A percentile compares a stretch with the other conserved stretches of the same genome.
Conservation (phyloP, 768 basidiomycete species). For the Vararia minispora region DNA sequence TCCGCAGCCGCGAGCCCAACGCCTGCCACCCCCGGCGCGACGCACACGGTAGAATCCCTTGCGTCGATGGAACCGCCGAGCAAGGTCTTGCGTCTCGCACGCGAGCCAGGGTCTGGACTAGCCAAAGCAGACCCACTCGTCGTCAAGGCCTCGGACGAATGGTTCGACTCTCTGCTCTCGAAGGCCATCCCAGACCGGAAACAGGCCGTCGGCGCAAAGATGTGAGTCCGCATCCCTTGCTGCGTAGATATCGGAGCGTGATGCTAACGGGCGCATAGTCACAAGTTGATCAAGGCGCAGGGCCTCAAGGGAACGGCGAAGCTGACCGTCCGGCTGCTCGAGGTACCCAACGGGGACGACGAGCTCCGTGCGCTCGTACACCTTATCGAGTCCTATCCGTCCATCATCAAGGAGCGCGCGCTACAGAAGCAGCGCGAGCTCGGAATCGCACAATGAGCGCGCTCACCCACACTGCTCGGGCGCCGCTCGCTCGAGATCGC, state of each 20-base stretch:
- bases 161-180: slow-evolving; percentile 53
- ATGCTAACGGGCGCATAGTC: slow-evolving; percentile 14
- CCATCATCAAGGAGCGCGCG: slow-evolving; percentile 73
- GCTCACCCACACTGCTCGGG: too few species aligned
- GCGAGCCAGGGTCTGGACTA: slow-evolving; percentile 25
- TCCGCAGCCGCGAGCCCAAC: slow-evolving; percentile 63
- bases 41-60: slow-evolving; percentile 59
- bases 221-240: slow-evolving; percentile 35
- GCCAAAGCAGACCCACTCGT: slow-evolving; percentile 15
- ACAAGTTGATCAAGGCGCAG: slow-evolving; percentile 54
- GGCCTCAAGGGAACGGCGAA: slow-evolving; percentile 84
- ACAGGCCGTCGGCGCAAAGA: slow-evolving; percentile 70
- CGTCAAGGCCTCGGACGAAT: slow-evolving; percentile 48
- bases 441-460: too few species aligned
- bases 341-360: too few species aligned
- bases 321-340: slow-evolving; percentile 71
- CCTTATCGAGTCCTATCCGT: slow-evolving; percentile 79
- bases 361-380: slow-evolving; percentile 77
- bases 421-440: too few species aligned
- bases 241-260: slow-evolving; percentile 24
- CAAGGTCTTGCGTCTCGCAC: slow-evolving; percentile 63
- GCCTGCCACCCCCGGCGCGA: slow-evolving; percentile 46
- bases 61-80: slow-evolving; percentile 64
- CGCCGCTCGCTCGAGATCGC: too few species aligned
- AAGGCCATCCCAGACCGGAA: slow-evolving; percentile 73